Evolutionary conservation across 257 asterid genomes (phyloP).

Genomic region (Cruciata laevipes): DNA sequence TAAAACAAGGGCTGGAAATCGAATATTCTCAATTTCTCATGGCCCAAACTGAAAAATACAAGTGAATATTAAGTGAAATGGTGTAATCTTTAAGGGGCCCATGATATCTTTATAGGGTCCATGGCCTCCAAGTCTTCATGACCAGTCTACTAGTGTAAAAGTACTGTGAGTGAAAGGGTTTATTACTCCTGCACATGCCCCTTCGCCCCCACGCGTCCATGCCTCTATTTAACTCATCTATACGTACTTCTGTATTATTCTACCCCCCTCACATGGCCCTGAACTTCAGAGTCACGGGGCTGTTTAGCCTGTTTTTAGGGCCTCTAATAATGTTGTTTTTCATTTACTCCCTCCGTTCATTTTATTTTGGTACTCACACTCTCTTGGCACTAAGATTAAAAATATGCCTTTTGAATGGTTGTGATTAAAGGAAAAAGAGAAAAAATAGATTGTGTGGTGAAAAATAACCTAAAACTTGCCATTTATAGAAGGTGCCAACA

Average conservation of each 20-base stretch:
- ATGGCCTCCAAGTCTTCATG: not conserved
- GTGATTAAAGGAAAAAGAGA: no score
- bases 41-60: not conserved
- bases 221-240: not conserved
- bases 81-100: not conserved
- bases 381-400: no score
- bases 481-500: no score
- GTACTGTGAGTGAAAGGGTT: not conserved
- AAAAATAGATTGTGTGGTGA: no score
- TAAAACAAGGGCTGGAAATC: not conserved
- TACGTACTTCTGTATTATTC: not conserved
- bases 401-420: no score
- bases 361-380: no score
- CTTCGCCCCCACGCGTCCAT: conserved; percentile 1
- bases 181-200: conserved; percentile 4
- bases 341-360: no score
- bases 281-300: not conserved
- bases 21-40: not conserved
- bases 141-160: not conserved
- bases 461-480: no score
- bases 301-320: no score
- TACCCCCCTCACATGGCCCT: conserved; percentile 10
- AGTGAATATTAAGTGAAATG: not conserved
- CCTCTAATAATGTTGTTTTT: no score
- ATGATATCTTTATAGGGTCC: conserved; percentile 10